Percentiles rank a stretch among this genome's conserved stretches.
phyloP scores from a whole-genome alignment of 2,329 filamentous ascomycete genomes.

The Monosporascus sp. region DNA sequence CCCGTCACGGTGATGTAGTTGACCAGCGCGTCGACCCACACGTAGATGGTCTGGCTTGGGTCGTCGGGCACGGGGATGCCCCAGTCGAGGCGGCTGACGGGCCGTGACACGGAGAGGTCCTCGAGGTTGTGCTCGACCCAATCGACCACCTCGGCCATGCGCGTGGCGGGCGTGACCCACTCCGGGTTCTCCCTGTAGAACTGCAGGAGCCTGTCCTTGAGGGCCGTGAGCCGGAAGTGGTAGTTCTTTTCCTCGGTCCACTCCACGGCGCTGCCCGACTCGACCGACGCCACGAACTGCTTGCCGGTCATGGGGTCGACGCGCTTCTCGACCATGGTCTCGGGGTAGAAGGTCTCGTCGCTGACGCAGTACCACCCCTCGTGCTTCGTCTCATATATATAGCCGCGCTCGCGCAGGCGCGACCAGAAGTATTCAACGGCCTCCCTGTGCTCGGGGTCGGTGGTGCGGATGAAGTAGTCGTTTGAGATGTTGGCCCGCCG shows the following conservation, averaged over 20 bases:
- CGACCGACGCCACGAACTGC: conserved; percentile 75
- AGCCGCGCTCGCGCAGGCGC: conserved; percentile 66
- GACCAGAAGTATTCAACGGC: conserved; percentile 89
- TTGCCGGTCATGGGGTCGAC: conserved; percentile 76
- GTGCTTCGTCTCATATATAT: conserved; percentile 81
- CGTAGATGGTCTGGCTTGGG: conserved; percentile 84
- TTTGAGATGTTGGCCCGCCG: conserved; percentile 63
- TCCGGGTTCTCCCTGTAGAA: conserved; percentile 74
- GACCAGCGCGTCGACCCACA: conserved; percentile 93
- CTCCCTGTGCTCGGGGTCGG: conserved; percentile 72
- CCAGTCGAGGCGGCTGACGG: conserved; percentile 73
- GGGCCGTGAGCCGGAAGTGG: conserved; percentile 83
- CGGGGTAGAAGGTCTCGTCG: conserved; percentile 94
- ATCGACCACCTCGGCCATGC: conserved; percentile 73
- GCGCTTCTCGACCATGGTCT: conserved; percentile 65
- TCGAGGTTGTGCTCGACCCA: conserved; percentile 74
- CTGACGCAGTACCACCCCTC: conserved; percentile 95
- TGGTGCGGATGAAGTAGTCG: conserved; percentile 90
- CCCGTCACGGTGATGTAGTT: conserved; percentile 89
- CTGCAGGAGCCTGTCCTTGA: conserved; percentile 70
- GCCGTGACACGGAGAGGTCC: conserved; percentile 86
- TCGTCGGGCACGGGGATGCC: conserved; percentile 87
- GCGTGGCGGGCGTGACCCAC: conserved; percentile 67
- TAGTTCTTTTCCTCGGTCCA: conserved; percentile 94
- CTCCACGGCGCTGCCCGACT: conserved; percentile 89